phyloP scores from a whole-genome alignment of 495 filamentous ascomycete genomes.

The Friedmanniomyces endolithicus region DNA sequence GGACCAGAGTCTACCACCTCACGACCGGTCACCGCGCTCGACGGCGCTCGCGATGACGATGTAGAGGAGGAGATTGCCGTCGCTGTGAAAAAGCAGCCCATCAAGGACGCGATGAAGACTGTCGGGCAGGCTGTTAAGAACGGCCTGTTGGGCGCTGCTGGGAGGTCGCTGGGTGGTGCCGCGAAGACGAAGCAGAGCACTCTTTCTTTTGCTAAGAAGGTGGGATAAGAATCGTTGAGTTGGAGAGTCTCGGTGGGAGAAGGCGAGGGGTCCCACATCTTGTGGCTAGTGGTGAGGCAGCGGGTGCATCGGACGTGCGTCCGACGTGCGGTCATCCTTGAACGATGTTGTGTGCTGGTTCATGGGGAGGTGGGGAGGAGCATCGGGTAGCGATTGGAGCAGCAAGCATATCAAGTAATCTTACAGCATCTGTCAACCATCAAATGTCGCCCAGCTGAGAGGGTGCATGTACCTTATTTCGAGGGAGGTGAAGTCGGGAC shows the following conservation, averaged over 20 bases:
- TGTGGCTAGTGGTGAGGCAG: too few species aligned
- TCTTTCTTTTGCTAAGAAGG: conserved; percentile 10
- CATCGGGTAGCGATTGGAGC: too few species aligned
- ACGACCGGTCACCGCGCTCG: neutral
- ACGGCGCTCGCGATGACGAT: neutral
- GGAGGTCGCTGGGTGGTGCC: neutral
- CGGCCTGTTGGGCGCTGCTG: conserved; percentile 3
- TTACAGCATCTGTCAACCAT: too few species aligned
- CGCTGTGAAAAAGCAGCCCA: neutral
- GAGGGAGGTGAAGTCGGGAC: too few species aligned
- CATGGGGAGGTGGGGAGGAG: too few species aligned
- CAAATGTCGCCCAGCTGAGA: too few species aligned
- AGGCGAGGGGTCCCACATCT: too few species aligned
- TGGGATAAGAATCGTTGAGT: neutral
- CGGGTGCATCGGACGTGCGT: too few species aligned
- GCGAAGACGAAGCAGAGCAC: conserved; percentile 17
- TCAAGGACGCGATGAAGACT: conserved; percentile 7
- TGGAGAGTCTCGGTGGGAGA: neutral
- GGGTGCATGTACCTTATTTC: too few species aligned
- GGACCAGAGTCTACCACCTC: neutral
- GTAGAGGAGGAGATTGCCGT: neutral
- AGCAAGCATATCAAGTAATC: too few species aligned
- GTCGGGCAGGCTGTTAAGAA: conserved; percentile 13
- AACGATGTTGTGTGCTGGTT: too few species aligned
- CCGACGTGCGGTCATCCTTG: too few species aligned